phyloP scores from a whole-genome alignment of 352 stramenopile species.

The Proteromonas lacertae region DNA sequence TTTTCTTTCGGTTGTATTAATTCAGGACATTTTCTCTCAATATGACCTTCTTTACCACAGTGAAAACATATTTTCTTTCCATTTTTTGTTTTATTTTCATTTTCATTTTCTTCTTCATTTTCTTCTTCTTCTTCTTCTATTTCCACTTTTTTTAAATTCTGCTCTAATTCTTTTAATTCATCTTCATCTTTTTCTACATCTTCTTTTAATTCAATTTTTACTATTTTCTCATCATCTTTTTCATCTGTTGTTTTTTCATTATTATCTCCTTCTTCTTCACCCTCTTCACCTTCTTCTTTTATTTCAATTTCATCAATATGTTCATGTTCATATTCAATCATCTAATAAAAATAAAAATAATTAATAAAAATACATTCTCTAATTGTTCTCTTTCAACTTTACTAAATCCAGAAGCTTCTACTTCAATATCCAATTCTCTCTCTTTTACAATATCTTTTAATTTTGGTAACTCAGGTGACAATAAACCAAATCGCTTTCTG shows the following conservation, averaged over 20 bases:
- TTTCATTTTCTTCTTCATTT: conserved; percentile 10
- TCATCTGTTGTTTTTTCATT: conserved; percentile 3
- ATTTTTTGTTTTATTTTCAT: conserved; percentile 2
- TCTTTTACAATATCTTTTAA: conserved; percentile 2
- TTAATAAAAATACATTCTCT: conserved; percentile 29
- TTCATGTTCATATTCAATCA: conserved; percentile 17
- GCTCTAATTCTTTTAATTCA: conserved; percentile 15
- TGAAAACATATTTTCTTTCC: not conserved
- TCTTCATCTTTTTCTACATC: conserved; percentile 12
- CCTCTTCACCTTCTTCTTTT: too few species aligned
- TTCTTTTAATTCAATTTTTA: conserved; percentile 5
- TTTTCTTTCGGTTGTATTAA: too few species aligned
- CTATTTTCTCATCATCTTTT: conserved; percentile 4
- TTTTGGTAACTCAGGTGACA: conserved; percentile 5
- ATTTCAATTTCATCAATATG: conserved; percentile 24
- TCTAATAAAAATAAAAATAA: too few species aligned
- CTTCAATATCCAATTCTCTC: conserved; percentile 10
- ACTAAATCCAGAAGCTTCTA: conserved; percentile 14
- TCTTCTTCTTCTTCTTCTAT: conserved; percentile 11
- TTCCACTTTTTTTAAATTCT: conserved; percentile 6
- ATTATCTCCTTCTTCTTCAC: not conserved
- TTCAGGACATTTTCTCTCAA: not conserved
- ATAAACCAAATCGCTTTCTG: conserved; percentile 28
- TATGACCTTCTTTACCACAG: not conserved
- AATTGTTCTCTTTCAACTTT: conserved; percentile 24